phyloP scores from a whole-genome alignment of 75 land plant species.

The Isoetes taiwanensis region DNA sequence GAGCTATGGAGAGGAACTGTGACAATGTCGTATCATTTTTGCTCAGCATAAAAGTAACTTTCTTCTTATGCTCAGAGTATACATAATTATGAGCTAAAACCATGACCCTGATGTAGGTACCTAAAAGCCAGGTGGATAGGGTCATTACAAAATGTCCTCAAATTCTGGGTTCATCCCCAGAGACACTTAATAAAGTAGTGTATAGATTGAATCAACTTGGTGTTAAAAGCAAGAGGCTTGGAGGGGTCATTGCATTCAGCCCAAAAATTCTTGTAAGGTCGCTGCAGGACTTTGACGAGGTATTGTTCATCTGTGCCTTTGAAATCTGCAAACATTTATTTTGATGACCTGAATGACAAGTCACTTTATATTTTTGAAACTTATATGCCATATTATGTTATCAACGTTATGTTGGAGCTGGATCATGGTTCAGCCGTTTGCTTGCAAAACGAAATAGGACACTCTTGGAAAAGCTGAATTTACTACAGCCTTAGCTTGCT shows the following conservation, averaged over 20 bases:
- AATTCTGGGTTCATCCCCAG: constrained; percentile 52
- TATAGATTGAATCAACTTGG: constrained; percentile 36
- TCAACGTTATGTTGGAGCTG: too few relatives aligned
- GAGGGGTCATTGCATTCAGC: constrained; percentile 42
- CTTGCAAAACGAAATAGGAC: too few relatives aligned
- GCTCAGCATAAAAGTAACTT: constrained; percentile 41
- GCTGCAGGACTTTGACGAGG: constrained; percentile 53
- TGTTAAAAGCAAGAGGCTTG: constrained; percentile 37
- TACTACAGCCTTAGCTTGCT: too few relatives aligned
- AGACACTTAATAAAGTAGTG: constrained; percentile 34
- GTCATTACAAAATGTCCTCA: constrained; percentile 66
- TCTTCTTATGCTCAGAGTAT: not conserved
- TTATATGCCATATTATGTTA: too few relatives aligned
- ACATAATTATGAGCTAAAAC: not conserved
- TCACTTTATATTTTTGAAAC: too few relatives aligned
- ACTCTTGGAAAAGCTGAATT: too few relatives aligned
- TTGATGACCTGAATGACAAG: too few relatives aligned
- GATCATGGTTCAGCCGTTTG: too few relatives aligned
- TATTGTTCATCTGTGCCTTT: too few relatives aligned
- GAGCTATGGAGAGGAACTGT: constrained; percentile 42
- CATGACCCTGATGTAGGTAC: constrained; percentile 38
- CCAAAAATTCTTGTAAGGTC: constrained; percentile 55
- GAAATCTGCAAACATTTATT: too few relatives aligned
- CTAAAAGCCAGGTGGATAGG: constrained; percentile 29
- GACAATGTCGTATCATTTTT: constrained; percentile 30